Percentiles rank a stretch among this genome's conserved stretches.
Conservation (phyloP, 1,139 yeast species). For the Hanseniaspora uvarum region DNA sequence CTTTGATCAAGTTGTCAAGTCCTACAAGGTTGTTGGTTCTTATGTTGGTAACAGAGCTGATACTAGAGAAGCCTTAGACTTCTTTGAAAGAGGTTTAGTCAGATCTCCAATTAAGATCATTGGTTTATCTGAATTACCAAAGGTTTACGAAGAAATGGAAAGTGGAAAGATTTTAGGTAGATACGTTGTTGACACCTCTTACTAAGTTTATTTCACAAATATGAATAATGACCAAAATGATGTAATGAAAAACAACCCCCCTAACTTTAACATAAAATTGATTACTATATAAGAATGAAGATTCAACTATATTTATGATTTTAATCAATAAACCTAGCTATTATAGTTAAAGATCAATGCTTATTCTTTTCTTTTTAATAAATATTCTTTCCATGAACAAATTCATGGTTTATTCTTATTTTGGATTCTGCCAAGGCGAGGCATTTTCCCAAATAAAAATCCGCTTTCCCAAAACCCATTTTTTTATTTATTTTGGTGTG, state of each 20-base stretch:
- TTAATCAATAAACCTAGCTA: no score
- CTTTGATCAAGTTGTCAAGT: constrained; percentile 48
- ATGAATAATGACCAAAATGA: neutral
- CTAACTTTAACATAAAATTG: no score
- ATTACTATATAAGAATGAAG: no score
- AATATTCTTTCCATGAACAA: no score
- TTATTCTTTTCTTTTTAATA: no score
- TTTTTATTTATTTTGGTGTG: no score
- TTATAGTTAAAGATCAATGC: no score
- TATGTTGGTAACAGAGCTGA: constrained; percentile 68
- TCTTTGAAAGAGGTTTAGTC: constrained; percentile 54
- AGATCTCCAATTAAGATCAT: constrained; percentile 53
- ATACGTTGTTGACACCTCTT: constrained; percentile 51
- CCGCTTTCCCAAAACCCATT: no score
- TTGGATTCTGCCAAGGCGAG: no score
- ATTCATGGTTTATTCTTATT: no score
- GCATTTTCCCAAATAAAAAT: no score
- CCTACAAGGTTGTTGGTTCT: constrained; percentile 50
- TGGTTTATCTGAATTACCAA: constrained; percentile 47
- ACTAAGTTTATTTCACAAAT: constrained; percentile 32
- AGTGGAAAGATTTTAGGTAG: constrained; percentile 54
- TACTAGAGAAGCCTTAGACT: constrained; percentile 57
- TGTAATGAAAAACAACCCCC: neutral
- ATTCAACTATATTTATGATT: no score
- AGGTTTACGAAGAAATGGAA: constrained; percentile 48